Base-by-base conservation (phyloP, 2,329 filamentous ascomycete genomes). In the Pseudonectria buxi region DNA sequence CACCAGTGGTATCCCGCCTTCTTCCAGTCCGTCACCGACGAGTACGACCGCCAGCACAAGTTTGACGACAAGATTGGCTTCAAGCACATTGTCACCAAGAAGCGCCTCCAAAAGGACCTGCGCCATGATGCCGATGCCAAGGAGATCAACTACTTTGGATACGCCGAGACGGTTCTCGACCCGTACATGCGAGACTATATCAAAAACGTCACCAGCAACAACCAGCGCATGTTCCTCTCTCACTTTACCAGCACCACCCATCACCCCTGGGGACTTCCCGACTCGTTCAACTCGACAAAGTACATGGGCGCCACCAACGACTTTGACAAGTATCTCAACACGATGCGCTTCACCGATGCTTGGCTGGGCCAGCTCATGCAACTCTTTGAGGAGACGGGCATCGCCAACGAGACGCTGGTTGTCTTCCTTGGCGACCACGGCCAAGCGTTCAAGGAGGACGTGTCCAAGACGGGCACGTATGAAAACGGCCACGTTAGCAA, bases 231-330 rank as follows among this genome's bases (percentile, higher is more conserved):
- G 14, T 63, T 59, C 40, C 41, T 62, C 29, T 49, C 57, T 3
- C 60, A 63, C 27, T 49, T 63, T 6, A 63, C 60, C 3, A 62
- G 58, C 37, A 61, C 58, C 11, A 56, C 55, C 1, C 59, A 63
- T 30, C 59, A 62, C 31, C 51, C 58, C 3, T 62, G 50, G 50
- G 45, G 40, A 25, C 40, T 43, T 0, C 50, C 50, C 3, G 28
- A 48, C 22, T 46, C 35, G 6, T 46, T 52, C 27, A 47, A 56
- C 2, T 35, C 32, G 3, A 33, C 39, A 18, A 38, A 51, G 3
- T 53, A 53, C 33, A 3, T 53, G 7, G 40, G 44, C 1, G 49
- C 50, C 4, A 39, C 50, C n/a, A 43, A 50, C 6, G 51, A 61
- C 31, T 49, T 62, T 28, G 56, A 58, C 16, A 46, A 47, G 10